These are phyloP conservation scores for Toxicodendron radicans DNA, from an alignment of 345 rosid genomes.

Conservation along the genomic window DNA sequence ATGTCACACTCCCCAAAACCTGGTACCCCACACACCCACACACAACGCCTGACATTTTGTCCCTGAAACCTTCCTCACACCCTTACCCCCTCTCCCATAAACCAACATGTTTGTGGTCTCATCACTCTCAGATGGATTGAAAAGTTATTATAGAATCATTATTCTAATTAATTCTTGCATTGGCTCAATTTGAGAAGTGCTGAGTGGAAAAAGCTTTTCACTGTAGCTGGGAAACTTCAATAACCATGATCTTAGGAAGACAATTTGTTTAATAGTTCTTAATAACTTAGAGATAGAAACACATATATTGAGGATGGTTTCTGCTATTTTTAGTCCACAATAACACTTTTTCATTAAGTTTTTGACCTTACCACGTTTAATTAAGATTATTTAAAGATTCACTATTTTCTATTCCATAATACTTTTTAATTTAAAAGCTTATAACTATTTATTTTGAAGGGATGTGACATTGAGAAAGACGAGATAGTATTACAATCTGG, in stretches of 20 bases:
- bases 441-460: slow-evolving; percentile 44
- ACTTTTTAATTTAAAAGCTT: slow-evolving; percentile 12
- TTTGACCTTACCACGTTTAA: slow-evolving; percentile 2
- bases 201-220: background rate
- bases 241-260: background rate
- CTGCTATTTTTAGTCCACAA: background rate
- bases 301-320: background rate
- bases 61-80: no score
- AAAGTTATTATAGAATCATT: background rate
- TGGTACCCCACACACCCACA: no score
- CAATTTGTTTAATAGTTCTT: background rate
- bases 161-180: background rate
- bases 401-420: background rate
- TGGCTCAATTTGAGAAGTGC: background rate
- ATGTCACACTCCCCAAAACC: no score
- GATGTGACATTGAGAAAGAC: slow-evolving; percentile 80
- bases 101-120: no score
- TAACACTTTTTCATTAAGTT: background rate
- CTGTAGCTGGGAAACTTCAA: background rate
- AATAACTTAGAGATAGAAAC: slow-evolving; percentile 9
- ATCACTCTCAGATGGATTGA: background rate
- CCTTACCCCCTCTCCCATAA: no score
- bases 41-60: no score
- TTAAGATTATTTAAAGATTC: background rate
- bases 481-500: slow-evolving; percentile 66